Evolutionary conservation across 768 basidiomycete genomes (phyloP).

Genomic region (Cyclocybe cylindracea): DNA sequence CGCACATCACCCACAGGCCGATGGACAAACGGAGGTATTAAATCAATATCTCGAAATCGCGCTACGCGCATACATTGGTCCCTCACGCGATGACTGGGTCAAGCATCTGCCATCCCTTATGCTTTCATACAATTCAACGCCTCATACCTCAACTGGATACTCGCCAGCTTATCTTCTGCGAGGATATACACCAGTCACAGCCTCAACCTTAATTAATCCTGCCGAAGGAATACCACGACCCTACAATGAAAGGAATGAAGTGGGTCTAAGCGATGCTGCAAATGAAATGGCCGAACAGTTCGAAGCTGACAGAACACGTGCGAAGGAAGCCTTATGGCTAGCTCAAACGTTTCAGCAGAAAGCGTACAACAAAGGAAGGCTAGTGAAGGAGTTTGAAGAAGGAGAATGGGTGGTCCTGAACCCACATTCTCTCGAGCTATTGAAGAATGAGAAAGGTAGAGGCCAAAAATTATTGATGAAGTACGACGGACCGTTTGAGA

Average conservation of each 20-base stretch:
- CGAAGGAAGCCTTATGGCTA: constrained; percentile 14
- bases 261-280: too few relatives aligned
- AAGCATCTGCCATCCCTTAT: constrained; percentile 18
- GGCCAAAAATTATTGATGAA: constrained; percentile 27
- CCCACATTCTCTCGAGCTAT: constrained; percentile 19
- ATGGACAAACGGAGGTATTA: constrained; percentile 36
- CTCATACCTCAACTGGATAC: constrained; percentile 25
- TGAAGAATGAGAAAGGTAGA: constrained; percentile 20
- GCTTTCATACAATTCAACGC: constrained; percentile 31
- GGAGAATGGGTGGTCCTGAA: constrained; percentile 29
- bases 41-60: constrained; percentile 33
- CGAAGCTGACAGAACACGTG: constrained; percentile 4
- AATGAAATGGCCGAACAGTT: constrained; percentile 7
- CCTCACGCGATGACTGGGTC: constrained; percentile 24
- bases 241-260: too few relatives aligned
- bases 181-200: constrained; percentile 26
- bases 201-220: constrained; percentile 1
- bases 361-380: constrained; percentile 18
- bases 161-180: constrained; percentile 27
- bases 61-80: constrained; percentile 28
- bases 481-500: constrained; percentile 30
- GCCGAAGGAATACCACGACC: too few relatives aligned
- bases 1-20: constrained; percentile 30
- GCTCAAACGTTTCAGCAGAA: constrained; percentile 11
- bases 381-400: constrained; percentile 20